phyloP scores from a whole-genome alignment of 23 red algal genomes.

The Gracilaria domingensis region DNA sequence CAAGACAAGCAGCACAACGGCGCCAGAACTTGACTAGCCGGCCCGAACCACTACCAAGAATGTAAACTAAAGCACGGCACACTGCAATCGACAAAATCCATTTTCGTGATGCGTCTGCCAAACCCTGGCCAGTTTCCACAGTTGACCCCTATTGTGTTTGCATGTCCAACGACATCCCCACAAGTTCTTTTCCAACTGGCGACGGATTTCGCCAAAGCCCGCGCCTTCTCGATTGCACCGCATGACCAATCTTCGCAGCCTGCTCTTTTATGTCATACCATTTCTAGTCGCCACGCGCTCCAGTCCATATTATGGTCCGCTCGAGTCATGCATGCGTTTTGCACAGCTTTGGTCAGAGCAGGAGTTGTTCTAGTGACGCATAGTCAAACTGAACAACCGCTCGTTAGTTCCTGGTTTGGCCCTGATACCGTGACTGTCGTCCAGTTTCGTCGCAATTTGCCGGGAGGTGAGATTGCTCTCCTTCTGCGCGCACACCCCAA shows the following conservation, averaged over 20 bases:
- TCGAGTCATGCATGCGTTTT: conserved; percentile 3
- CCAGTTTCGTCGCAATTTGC: neutral
- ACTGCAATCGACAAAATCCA: no score
- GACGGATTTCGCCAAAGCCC: neutral
- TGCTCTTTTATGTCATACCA: neutral
- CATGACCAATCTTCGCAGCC: neutral
- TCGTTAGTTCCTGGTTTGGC: neutral
- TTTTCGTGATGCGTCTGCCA: no score
- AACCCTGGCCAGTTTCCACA: neutral
- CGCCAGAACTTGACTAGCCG: no score
- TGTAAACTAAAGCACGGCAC: no score
- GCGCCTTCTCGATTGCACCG: neutral
- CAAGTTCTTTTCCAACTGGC: neutral
- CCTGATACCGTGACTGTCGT: neutral
- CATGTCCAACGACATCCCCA: neutral
- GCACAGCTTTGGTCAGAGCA: neutral
- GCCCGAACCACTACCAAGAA: no score
- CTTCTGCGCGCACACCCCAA: conserved; percentile 19
- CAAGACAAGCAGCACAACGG: no score
- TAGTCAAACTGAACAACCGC: neutral
- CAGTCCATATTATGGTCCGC: conserved; percentile 5
- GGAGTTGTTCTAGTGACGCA: conserved; percentile 1
- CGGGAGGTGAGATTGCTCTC: neutral
- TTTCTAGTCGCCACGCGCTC: neutral
- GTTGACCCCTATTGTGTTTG: neutral